phyloP scores from a whole-genome alignment of 106 monocot genomes.

The Phalaenopsis equestris region DNA sequence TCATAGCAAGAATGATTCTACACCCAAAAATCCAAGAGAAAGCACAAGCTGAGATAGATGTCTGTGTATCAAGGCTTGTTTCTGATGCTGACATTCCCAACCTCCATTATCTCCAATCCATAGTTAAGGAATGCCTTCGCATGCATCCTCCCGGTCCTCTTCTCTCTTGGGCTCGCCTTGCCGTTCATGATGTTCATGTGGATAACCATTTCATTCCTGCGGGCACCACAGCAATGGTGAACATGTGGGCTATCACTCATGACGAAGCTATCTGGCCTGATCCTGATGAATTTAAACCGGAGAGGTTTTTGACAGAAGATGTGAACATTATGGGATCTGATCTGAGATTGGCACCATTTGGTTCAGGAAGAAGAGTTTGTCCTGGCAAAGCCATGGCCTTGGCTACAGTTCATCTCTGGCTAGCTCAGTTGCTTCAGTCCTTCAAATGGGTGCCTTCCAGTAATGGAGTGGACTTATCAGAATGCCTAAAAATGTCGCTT shows the following conservation, averaged over 20 bases:
- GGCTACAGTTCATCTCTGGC: slow-evolving; percentile 21
- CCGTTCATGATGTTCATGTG: slow-evolving; percentile 15
- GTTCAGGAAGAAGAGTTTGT: slow-evolving; percentile 20
- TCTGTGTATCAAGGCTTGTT: slow-evolving; percentile 3
- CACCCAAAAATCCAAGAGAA: slow-evolving; percentile 16
- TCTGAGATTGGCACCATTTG: slow-evolving; percentile 19
- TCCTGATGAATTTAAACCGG: slow-evolving; percentile 12
- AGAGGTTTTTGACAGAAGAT: slow-evolving; percentile 18
- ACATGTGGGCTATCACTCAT: slow-evolving; percentile 27
- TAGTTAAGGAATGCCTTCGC: slow-evolving; percentile 19
- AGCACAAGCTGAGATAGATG: slow-evolving; percentile 1
- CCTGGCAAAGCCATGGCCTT: slow-evolving; percentile 22
- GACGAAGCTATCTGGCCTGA: slow-evolving; percentile 3
- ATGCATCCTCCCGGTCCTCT: slow-evolving; percentile 25
- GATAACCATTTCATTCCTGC: slow-evolving; percentile 12
- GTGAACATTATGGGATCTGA: slow-evolving; percentile 15
- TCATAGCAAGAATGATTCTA: slow-evolving; percentile 18
- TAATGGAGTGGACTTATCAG: slow-evolving; percentile 9
- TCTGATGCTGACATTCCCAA: slow-evolving; percentile 11
- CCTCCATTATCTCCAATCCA: slow-evolving; percentile 12
- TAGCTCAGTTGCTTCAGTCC: slow-evolving; percentile 20
- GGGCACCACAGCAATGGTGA: slow-evolving; percentile 27
- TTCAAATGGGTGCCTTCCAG: slow-evolving; percentile 9
- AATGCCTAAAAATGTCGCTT: slow-evolving; percentile 17
- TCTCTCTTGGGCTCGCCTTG: slow-evolving; percentile 26